Percentiles rank a stretch among this genome's conserved stretches.
Conservation (phyloP, 2,329 filamentous ascomycete genomes). For the Alternaria angustiovoidea region DNA sequence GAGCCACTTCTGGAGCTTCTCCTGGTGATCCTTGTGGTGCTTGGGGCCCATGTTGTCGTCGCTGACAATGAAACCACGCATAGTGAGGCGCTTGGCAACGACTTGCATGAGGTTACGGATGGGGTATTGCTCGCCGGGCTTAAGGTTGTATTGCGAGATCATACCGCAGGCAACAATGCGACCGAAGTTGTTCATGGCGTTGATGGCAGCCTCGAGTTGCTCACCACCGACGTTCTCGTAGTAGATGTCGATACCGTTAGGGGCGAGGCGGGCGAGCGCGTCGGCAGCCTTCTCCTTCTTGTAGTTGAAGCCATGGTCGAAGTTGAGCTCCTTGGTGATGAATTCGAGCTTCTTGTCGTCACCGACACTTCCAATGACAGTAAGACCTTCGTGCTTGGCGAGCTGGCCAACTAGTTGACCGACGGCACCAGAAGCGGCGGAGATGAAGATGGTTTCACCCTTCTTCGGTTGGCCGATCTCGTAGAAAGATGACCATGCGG, state of each 20-base stretch:
- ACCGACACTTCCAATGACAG: conserved; percentile 81
- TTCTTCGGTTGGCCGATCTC: conserved; percentile 78
- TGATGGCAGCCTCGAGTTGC: conserved; percentile 73
- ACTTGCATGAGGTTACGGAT: conserved; percentile 71
- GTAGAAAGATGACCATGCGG: conserved; percentile 77
- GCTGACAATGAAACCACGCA: conserved; percentile 79
- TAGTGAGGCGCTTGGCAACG: conserved; percentile 72
- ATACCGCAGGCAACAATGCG: conserved; percentile 69
- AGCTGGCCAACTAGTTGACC: conserved; percentile 85
- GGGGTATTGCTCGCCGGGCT: conserved; percentile 66
- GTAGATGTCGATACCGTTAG: conserved; percentile 82
- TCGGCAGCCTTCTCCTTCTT: conserved; percentile 78
- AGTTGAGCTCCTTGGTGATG: conserved; percentile 72
- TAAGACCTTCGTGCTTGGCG: conserved; percentile 80
- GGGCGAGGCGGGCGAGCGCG: conserved; percentile 74
- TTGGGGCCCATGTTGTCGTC: conserved; percentile 71
- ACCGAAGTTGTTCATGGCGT: conserved; percentile 69
- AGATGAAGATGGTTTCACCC: conserved; percentile 84
- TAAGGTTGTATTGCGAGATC: conserved; percentile 80
- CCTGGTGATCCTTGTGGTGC: conserved; percentile 74
- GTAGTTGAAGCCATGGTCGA: conserved; percentile 85
- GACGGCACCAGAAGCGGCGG: conserved; percentile 80
- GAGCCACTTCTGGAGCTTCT: conserved; percentile 79
- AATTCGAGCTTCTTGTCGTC: conserved; percentile 81
- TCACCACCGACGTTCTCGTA: conserved; percentile 83